Evolutionary conservation across 139 green algal species (phyloP).

Genomic region (Tetraselmis chui): DNA sequence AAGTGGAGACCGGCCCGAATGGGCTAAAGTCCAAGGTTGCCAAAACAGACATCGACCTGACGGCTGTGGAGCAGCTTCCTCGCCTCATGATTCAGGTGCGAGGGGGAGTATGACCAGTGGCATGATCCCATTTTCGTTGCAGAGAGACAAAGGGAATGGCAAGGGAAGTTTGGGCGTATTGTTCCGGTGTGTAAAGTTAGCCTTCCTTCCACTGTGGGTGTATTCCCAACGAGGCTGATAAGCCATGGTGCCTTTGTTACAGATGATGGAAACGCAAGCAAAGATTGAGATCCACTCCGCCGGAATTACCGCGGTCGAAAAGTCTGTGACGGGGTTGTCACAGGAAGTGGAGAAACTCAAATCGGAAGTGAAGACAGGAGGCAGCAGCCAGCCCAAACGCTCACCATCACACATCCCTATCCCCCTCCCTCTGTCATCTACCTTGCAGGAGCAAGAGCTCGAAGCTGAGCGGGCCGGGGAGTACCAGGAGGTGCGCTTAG

Average conservation of each 20-base stretch:
- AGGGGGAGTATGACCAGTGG: too few species aligned
- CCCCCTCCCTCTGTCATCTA: neutral
- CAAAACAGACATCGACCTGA: neutral
- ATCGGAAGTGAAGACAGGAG: neutral
- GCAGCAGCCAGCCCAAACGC: neutral
- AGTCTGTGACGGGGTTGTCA: neutral
- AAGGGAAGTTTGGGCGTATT: too few species aligned
- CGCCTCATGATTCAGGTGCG: neutral
- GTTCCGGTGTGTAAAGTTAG: too few species aligned
- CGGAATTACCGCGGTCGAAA: neutral
- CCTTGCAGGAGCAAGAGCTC: neutral
- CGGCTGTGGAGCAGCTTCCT: neutral
- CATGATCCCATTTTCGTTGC: too few species aligned
- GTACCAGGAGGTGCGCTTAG: neutral
- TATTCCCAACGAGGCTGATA: too few species aligned
- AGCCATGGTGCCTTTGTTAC: too few species aligned
- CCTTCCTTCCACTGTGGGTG: too few species aligned
- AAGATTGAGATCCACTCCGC: neutral
- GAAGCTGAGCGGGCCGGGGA: neutral
- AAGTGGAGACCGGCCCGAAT: neutral
- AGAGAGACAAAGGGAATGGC: too few species aligned
- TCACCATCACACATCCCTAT: neutral
- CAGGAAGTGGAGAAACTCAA: neutral
- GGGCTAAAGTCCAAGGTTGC: neutral
- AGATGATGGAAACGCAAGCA: neutral